Conservation (phyloP, 2,329 filamentous ascomycete genomes). For the Xylaria digitata region DNA sequence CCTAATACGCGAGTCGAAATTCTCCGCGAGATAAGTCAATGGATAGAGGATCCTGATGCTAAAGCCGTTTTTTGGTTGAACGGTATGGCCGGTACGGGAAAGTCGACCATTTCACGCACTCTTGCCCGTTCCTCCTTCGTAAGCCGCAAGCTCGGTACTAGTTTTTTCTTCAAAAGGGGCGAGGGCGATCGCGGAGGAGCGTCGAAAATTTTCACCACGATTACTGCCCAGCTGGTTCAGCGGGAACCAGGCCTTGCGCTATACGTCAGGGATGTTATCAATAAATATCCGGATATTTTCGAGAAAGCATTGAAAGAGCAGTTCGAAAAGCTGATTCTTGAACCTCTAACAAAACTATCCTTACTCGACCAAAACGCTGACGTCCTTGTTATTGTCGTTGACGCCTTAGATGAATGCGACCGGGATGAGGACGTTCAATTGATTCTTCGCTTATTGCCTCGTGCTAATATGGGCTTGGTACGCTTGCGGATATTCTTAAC, state of each 20-base stretch:
- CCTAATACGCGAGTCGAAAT: constrained; percentile 8
- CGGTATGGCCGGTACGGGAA: constrained; percentile 20
- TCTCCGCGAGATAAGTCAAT: constrained; percentile 4
- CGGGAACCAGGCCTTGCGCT: background rate
- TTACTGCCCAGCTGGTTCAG: constrained; percentile 4
- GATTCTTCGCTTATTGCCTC: constrained; percentile 15
- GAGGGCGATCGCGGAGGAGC: constrained; percentile 3
- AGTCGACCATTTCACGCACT: constrained; percentile 1
- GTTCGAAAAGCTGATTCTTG: constrained; percentile 8
- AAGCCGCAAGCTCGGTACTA: constrained; percentile 1
- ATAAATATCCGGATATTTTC: constrained; percentile 1
- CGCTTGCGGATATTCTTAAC: constrained; percentile 51
- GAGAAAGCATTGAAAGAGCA: constrained; percentile 14
- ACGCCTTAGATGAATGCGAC: constrained; percentile 17
- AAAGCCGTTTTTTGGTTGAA: constrained; percentile 21
- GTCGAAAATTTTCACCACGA: constrained; percentile 6
- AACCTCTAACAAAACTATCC: background rate
- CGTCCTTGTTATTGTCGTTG: constrained; percentile 10
- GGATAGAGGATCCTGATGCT: background rate
- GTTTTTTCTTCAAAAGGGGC: constrained; percentile 27
- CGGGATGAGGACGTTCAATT: constrained; percentile 6
- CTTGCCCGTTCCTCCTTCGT: too few relatives aligned
- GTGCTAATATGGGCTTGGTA: background rate
- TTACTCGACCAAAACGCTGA: background rate
- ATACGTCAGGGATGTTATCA: background rate